Evolutionary conservation across 495 filamentous ascomycete genomes (phyloP).

Genomic region (Xanthoparmelia taractica): DNA sequence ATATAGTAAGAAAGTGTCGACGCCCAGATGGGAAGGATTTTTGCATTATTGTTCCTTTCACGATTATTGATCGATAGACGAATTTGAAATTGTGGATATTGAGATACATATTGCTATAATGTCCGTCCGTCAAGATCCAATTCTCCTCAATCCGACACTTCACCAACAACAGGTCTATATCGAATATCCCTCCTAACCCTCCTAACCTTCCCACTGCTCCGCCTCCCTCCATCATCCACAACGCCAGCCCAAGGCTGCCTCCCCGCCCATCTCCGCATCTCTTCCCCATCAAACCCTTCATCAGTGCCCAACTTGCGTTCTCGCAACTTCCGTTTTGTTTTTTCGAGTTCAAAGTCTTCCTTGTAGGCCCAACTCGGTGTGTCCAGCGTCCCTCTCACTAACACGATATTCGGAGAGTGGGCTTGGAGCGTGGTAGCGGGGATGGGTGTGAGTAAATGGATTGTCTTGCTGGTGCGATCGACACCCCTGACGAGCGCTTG

Average conservation of each 20-base stretch:
- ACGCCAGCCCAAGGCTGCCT: slow-evolving; percentile 29
- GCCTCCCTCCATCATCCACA: slow-evolving; percentile 16
- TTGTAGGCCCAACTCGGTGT: slow-evolving; percentile 43
- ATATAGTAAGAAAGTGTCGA: too few relatives aligned
- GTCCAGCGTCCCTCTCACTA: slow-evolving; percentile 48
- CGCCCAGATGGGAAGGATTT: too few relatives aligned
- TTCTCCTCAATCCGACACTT: background rate
- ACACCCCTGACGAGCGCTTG: slow-evolving; percentile 46
- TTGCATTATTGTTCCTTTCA: too few relatives aligned
- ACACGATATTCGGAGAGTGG: slow-evolving; percentile 37
- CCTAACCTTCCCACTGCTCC: slow-evolving; percentile 29
- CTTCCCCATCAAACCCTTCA: slow-evolving; percentile 20
- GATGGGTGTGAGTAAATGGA: slow-evolving; percentile 46
- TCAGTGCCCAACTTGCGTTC: slow-evolving; percentile 12
- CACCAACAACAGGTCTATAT: slow-evolving; percentile 6
- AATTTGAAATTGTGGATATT: too few relatives aligned
- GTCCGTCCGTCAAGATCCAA: too few relatives aligned
- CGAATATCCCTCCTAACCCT: slow-evolving; percentile 29
- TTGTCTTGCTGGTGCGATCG: slow-evolving; percentile 31
- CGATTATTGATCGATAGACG: too few relatives aligned
- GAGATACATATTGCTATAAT: too few relatives aligned
- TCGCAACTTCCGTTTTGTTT: slow-evolving; percentile 12
- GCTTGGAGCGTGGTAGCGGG: slow-evolving; percentile 32
- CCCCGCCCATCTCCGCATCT: slow-evolving; percentile 11
- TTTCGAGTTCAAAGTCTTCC: slow-evolving; percentile 25